Base-by-base conservation (phyloP, 2,329 filamentous ascomycete genomes). In the Didymella pinodella region DNA sequence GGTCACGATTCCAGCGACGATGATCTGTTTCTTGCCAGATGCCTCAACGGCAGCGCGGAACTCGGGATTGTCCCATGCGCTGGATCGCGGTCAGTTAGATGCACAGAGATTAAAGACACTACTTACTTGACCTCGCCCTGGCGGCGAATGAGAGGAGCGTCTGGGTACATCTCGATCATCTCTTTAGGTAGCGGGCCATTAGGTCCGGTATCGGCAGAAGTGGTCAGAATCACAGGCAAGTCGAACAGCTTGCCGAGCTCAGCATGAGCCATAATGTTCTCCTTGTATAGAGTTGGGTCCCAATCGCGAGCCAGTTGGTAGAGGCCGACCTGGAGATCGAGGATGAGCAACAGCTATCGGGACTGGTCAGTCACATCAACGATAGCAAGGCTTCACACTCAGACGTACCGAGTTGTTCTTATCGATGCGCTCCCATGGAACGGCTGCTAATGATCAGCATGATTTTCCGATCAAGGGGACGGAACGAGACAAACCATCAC, bases 171-270 rank as follows among this genome's bases (percentile, higher is more conserved):
- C 12, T 87, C 82, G 5, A 85, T 73, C 62, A 93, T 89, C 68
- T 91, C 90, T 67, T 88, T 86, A 10, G 89, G 87, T 1, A 92
- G 78, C 1, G 84, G 86, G 1, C 90, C 90, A 72, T 92, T 93
- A 48, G 90, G 89, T 4, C 90, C 89, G 41, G 75, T 78, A 67
- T 92, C 83, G 4, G 88, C 87, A 7, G 89, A 92, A 5, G 87
- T 90, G 10, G 88, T 90, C 79, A 93, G 75, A 58, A 93, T 81
- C 6, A 89, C 85, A 5, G 90, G 90, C 3, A 91, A 73, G 68
- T 88, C 77, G 69, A 92, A 93, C 54, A 87, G 77, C 53, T 87
- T 84, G 55, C 85, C 89, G 2, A 92, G 73, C 6, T 84, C 84
- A 18, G 89, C 84, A 65, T 92, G 90, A 1, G 87, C 89, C 41